phyloP scores from a whole-genome alignment of 495 filamentous ascomycete genomes.

The Evernia prunastri region DNA sequence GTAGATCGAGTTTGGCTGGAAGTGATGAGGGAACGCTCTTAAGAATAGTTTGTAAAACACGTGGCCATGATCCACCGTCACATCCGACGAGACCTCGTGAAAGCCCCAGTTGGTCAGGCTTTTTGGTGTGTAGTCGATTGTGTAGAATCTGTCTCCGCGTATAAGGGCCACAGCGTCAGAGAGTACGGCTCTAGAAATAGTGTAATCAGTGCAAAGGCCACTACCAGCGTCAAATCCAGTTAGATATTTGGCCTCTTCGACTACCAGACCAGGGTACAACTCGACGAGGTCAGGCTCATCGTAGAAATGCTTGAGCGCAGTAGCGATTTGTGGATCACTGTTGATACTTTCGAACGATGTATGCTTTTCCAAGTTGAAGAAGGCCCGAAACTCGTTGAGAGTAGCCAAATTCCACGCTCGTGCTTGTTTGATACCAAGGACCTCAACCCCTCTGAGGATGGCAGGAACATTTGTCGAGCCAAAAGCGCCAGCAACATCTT shows the following conservation, averaged over 20 bases:
- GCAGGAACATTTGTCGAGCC: slow-evolving; percentile 71
- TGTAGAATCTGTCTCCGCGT: slow-evolving; percentile 81
- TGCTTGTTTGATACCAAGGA: slow-evolving; percentile 79
- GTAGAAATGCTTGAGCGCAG: slow-evolving; percentile 68
- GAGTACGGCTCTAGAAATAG: slow-evolving; percentile 61
- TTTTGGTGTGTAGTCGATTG: slow-evolving; percentile 64
- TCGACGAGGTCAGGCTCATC: slow-evolving; percentile 75
- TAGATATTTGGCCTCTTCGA: slow-evolving; percentile 70
- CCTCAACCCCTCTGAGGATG: slow-evolving; percentile 68
- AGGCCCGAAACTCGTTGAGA: slow-evolving; percentile 80
- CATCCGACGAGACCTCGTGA: slow-evolving; percentile 44
- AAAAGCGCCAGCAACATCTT: slow-evolving; percentile 51
- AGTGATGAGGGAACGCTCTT: slow-evolving; percentile 54
- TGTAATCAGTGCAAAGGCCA: slow-evolving; percentile 75
- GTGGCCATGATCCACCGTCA: slow-evolving; percentile 48
- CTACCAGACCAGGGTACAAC: slow-evolving; percentile 74
- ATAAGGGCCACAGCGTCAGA: slow-evolving; percentile 80
- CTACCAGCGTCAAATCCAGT: slow-evolving; percentile 61
- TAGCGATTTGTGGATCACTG: slow-evolving; percentile 62
- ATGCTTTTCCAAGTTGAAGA: slow-evolving; percentile 69
- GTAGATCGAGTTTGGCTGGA: slow-evolving; percentile 50
- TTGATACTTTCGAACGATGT: slow-evolving; percentile 83
- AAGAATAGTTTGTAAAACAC: slow-evolving; percentile 57
- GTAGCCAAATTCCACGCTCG: slow-evolving; percentile 76
- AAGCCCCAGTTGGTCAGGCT: slow-evolving; percentile 75